Evolutionary conservation across 2,329 filamentous ascomycete genomes (phyloP).

Genomic region (Fusarium robinianum): DNA sequence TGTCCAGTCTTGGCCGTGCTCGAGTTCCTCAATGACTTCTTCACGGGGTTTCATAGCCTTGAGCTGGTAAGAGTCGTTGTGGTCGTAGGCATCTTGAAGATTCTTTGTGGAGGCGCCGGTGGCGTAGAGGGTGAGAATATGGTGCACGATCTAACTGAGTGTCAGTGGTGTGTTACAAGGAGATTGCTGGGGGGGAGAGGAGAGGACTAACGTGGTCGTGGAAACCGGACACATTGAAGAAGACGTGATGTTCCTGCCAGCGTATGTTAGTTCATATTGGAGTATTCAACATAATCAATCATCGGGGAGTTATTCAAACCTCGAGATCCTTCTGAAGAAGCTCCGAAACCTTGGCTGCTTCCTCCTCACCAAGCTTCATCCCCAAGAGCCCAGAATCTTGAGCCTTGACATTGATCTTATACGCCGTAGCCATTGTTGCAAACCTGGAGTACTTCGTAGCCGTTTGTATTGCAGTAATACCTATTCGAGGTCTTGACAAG

Average conservation of each 20-base stretch:
- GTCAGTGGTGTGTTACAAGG: neutral
- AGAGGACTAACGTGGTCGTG: conserved; percentile 78
- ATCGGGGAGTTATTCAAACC: conserved; percentile 38
- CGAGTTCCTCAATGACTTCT: conserved; percentile 58
- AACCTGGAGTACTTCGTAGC: conserved; percentile 10
- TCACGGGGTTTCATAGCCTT: conserved; percentile 52
- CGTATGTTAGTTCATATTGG: conserved; percentile 5
- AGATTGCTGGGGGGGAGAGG: no score
- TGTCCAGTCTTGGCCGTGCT: conserved; percentile 57
- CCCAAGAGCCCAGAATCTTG: conserved; percentile 56
- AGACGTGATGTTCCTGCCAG: conserved; percentile 67
- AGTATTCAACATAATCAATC: no score
- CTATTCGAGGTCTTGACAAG: conserved; percentile 12
- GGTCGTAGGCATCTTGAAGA: conserved; percentile 67
- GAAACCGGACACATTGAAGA: conserved; percentile 75
- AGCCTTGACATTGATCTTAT: conserved; percentile 52
- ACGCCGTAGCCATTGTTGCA: conserved; percentile 51
- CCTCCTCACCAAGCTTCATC: conserved; percentile 56
- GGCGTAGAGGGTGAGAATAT: conserved; percentile 75
- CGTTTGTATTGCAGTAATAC: neutral
- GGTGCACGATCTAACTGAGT: conserved; percentile 64
- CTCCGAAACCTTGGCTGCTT: conserved; percentile 65
- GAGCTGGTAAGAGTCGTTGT: conserved; percentile 70
- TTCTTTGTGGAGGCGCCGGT: conserved; percentile 66
- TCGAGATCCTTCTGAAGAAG: conserved; percentile 78